phyloP scores from a whole-genome alignment of 2,329 filamentous ascomycete genomes.

The Aspergillus pseudoglaucus region DNA sequence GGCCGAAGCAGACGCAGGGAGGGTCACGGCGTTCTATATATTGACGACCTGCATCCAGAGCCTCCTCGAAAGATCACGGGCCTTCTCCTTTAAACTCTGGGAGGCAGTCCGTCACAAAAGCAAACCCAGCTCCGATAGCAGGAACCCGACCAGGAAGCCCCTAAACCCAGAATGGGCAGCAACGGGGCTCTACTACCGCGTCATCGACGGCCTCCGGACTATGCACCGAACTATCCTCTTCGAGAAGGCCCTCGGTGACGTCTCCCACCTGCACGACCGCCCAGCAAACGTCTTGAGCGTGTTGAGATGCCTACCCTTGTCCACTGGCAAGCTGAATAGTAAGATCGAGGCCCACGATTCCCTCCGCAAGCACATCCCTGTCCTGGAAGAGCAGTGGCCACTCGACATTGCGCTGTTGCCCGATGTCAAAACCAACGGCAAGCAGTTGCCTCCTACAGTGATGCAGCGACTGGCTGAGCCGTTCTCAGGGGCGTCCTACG shows the following conservation, averaged over 20 bases:
- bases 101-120: conserved; percentile 7
- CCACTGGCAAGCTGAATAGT: background rate
- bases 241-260: conserved; percentile 5
- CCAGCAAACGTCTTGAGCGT: conserved; percentile 3
- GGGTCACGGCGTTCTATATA: conserved; percentile 10
- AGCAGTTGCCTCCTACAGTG: background rate
- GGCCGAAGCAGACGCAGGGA: conserved; percentile 4
- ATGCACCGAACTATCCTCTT: conserved; percentile 3
- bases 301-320: conserved; percentile 1
- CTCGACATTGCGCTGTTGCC: conserved; percentile 4
- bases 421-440: background rate
- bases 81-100: conserved; percentile 8
- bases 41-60: conserved; percentile 10
- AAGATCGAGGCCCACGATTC: background rate
- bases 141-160: background rate
- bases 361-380: conserved; percentile 5
- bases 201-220: conserved; percentile 5
- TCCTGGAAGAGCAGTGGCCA: background rate
- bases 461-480: background rate
- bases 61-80: conserved; percentile 13
- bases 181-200: conserved; percentile 11
- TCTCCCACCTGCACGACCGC: background rate
- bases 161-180: conserved; percentile 13
- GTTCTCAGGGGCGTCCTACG: background rate
- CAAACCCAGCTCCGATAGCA: background rate